A percentile compares a stretch with the other conserved stretches of the same genome.
These are phyloP conservation scores for Pythium brachiatum DNA, from an alignment of 352 stramenopile genomes.

Conservation along the genomic window DNA sequence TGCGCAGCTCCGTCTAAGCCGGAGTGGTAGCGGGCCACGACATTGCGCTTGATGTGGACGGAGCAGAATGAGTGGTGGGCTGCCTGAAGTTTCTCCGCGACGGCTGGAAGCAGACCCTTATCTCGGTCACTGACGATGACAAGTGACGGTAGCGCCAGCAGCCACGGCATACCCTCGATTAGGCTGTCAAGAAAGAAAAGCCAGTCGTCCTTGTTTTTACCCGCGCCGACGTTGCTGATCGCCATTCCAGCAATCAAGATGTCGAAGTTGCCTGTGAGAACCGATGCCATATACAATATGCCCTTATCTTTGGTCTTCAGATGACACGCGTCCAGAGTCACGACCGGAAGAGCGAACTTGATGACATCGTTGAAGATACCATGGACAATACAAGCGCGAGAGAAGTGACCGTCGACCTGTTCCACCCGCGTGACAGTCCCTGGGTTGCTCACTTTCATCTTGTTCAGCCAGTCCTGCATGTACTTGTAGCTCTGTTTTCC, in stretches of 20 bases:
- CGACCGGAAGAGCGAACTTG: neutral
- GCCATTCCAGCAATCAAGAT: slow-evolving; percentile 6
- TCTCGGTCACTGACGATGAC: slow-evolving; percentile 11
- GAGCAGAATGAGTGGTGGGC: slow-evolving; percentile 14
- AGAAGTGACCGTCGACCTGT: neutral
- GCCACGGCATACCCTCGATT: neutral
- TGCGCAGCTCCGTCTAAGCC: neutral
- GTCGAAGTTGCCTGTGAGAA: slow-evolving; percentile 17
- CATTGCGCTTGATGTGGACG: slow-evolving; percentile 17
- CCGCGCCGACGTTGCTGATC: neutral
- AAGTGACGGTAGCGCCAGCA: neutral
- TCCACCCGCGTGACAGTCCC: neutral
- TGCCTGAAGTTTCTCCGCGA: neutral
- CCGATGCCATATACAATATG: slow-evolving; percentile 1
- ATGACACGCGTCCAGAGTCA: slow-evolving; percentile 8
- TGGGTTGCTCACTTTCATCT: slow-evolving; percentile 2
- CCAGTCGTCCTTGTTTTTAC: slow-evolving; percentile 12
- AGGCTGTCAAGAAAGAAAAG: slow-evolving; percentile 1
- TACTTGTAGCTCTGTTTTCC: slow-evolving; percentile 8
- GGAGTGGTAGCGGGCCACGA: neutral
- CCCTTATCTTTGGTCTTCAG: slow-evolving; percentile 12
- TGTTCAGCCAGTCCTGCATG: slow-evolving; percentile 3
- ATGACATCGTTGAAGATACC: slow-evolving; percentile 4
- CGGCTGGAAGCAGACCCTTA: slow-evolving; percentile 9
- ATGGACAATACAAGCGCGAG: slow-evolving; percentile 13